phyloP scores from a whole-genome alignment of 352 stramenopile species.

The Pythium scleroteichum region DNA sequence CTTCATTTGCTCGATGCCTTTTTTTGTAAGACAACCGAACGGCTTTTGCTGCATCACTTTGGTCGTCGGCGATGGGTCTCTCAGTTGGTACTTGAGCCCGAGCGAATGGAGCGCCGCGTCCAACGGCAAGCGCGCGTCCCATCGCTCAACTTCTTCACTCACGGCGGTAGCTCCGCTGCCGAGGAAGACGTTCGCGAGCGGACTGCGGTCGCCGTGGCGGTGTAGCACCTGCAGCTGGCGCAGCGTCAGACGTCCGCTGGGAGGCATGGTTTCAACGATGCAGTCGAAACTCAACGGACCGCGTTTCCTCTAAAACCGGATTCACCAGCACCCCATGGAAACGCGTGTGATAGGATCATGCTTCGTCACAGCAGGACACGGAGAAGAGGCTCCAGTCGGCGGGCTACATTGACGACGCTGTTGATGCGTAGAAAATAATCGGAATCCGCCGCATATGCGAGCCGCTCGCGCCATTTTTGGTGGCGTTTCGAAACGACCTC shows the following conservation, averaged over 20 bases:
- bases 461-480: conserved; percentile 2
- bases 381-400: too few species aligned
- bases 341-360: background rate
- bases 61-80: conserved; percentile 22
- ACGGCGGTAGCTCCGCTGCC: conserved; percentile 33
- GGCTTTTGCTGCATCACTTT: conserved; percentile 52
- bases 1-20: conserved; percentile 70
- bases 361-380: too few species aligned
- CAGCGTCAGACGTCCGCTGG: conserved; percentile 32
- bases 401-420: too few species aligned
- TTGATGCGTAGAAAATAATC: too few species aligned
- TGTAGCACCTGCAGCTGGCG: conserved; percentile 80
- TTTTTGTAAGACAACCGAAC: conserved; percentile 68
- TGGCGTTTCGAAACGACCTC: conserved; percentile 24
- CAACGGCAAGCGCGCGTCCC: conserved; percentile 45
- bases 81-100: conserved; percentile 32
- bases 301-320: conserved; percentile 4
- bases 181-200: conserved; percentile 68
- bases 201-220: conserved; percentile 79
- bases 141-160: conserved; percentile 43
- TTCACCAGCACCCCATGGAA: too few species aligned
- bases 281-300: background rate
- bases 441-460: background rate
- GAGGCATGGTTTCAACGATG: background rate
- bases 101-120: conserved; percentile 39